phyloP scores from a whole-genome alignment of 257 asterid genomes.

The Haberlea rhodopensis region DNA sequence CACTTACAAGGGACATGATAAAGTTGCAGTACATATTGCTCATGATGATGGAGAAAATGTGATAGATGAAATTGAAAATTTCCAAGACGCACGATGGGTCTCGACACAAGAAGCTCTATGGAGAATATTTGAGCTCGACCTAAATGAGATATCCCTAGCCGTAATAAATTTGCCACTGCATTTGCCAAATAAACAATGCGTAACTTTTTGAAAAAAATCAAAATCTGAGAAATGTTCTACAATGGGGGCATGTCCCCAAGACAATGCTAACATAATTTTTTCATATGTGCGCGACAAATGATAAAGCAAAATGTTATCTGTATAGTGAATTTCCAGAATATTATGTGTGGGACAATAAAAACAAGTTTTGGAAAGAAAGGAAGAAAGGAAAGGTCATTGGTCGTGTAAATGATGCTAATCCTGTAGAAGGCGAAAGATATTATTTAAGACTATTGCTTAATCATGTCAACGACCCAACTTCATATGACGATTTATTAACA shows the following conservation, averaged over 20 bases:
- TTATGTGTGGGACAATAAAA: neutral
- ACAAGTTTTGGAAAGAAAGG: neutral
- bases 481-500: slow-evolving; percentile 1
- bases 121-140: neutral
- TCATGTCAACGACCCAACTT: neutral
- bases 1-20: neutral
- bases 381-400: neutral
- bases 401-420: neutral
- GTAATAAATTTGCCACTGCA: too few relatives aligned
- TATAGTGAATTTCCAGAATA: neutral
- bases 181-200: too few relatives aligned
- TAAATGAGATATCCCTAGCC: neutral
- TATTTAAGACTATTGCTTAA: neutral
- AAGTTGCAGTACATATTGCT: too few relatives aligned
- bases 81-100: slow-evolving; percentile 8
- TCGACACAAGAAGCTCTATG: slow-evolving; percentile 1
- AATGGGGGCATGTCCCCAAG: neutral
- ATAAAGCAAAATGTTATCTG: neutral
- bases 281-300: neutral
- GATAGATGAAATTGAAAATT: neutral
- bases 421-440: neutral
- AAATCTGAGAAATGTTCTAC: too few relatives aligned
- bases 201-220: too few relatives aligned
- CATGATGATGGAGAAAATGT: neutral
- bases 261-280: neutral